Evolutionary conservation across 1,284 basidiomycete species (phyloP).

Genomic region (Leccinum angustisporum): DNA sequence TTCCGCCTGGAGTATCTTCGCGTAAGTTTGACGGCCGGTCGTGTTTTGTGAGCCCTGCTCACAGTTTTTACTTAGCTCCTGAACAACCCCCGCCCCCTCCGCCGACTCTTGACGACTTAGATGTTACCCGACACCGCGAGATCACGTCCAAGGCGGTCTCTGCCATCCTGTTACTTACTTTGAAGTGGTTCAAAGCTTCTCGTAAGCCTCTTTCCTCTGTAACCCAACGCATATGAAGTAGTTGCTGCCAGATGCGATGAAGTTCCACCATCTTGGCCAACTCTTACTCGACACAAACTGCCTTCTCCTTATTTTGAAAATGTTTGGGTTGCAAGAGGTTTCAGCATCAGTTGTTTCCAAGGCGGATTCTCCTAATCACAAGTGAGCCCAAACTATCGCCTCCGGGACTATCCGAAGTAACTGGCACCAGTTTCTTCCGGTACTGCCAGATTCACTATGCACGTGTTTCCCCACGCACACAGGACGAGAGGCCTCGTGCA

Average conservation of each 20-base stretch:
- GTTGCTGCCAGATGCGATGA: conserved; percentile 80
- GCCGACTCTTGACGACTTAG: conserved; percentile 90
- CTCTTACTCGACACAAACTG: conserved; percentile 95
- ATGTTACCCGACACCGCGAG: conserved; percentile 94
- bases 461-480: conserved; percentile 53
- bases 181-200: conserved; percentile 99
- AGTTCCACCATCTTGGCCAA: conserved; percentile 96
- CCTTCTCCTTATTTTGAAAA: conserved; percentile 91
- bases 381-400: conserved; percentile 46
- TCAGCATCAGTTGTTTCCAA: conserved; percentile 80
- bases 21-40: conserved; percentile 46
- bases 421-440: conserved; percentile 80
- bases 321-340: conserved; percentile 96
- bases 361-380: conserved; percentile 86
- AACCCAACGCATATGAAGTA: conserved; percentile 5
- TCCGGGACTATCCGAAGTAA: conserved; percentile 13
- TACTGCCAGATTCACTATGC: conserved; percentile 84
- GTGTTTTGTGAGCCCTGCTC: conserved; percentile 6
- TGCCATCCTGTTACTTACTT: conserved; percentile 84
- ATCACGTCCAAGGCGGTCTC: conserved; percentile 98
- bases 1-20: conserved; percentile 68
- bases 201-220: conserved; percentile 55
- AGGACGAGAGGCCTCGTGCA: conserved; percentile 60
- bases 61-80: conserved; percentile 41
- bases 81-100: conserved; percentile 68